A percentile compares a stretch with the other conserved stretches of the same genome.
Evolutionary conservation across 2,329 filamentous ascomycete species (phyloP).

Genomic region (Drechmeria coniospora): DNA sequence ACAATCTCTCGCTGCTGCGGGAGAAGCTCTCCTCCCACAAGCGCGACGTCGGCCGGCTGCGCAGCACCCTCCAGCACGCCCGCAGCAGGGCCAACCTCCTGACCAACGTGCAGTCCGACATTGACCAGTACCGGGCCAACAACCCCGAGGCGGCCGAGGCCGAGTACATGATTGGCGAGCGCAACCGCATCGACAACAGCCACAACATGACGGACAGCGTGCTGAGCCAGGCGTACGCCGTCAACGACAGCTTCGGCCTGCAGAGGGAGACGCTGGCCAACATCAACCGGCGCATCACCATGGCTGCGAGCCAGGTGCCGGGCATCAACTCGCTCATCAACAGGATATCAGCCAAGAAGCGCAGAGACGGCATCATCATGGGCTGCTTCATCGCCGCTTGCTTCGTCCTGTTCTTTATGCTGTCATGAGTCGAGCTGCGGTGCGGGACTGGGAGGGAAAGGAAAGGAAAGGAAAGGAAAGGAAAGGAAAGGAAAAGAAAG

Average conservation of each 20-base stretch:
- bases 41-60: conserved; percentile 64
- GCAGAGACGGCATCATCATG: conserved; percentile 87
- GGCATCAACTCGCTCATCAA: conserved; percentile 85
- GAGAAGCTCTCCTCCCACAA: conserved; percentile 81
- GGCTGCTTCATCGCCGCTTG: conserved; percentile 84
- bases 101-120: conserved; percentile 80
- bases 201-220: conserved; percentile 83
- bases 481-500: no score
- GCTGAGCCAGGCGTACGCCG: conserved; percentile 87
- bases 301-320: conserved; percentile 79
- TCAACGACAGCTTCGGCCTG: conserved; percentile 77
- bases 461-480: no score
- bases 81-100: conserved; percentile 83
- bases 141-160: conserved; percentile 76
- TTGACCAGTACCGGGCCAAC: conserved; percentile 69
- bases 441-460: no score
- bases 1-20: conserved; percentile 80
- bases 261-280: conserved; percentile 79
- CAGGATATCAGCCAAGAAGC: conserved; percentile 86
- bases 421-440: conserved; percentile 44
- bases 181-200: conserved; percentile 71
- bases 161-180: conserved; percentile 94
- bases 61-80: conserved; percentile 55
- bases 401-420: conserved; percentile 72
- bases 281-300: conserved; percentile 81